phyloP scores from a whole-genome alignment of 208 protist genomes.

The Crithidia acanthocephali region DNA sequence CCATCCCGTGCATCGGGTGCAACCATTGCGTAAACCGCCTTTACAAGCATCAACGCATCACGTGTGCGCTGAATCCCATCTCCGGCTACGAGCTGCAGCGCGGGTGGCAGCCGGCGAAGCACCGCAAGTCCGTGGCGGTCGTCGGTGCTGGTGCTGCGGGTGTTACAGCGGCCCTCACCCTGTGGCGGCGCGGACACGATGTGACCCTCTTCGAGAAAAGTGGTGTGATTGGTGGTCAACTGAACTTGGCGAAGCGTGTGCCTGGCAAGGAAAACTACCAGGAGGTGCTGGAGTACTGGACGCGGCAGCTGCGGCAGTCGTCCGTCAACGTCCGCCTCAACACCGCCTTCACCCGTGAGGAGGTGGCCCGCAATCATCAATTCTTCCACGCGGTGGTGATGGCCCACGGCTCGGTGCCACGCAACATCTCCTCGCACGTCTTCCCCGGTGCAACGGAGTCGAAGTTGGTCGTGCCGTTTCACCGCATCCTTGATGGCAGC shows the following conservation, averaged over 20 bases:
- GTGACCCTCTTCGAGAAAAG: constrained; percentile 91
- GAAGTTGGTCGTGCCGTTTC: constrained; percentile 71
- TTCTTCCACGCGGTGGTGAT: constrained; percentile 88
- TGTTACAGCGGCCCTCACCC: constrained; percentile 87
- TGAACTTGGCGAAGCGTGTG: constrained; percentile 94
- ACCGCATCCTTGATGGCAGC: constrained; percentile 80
- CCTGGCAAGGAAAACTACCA: constrained; percentile 95
- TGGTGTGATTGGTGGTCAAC: constrained; percentile 88
- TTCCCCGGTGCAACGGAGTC: constrained; percentile 73
- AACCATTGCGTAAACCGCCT: constrained; percentile 95
- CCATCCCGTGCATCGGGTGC: constrained; percentile 95
- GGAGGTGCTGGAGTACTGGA: constrained; percentile 92
- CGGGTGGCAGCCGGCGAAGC: constrained; percentile 50
- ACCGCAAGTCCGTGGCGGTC: constrained; percentile 85
- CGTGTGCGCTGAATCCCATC: constrained; percentile 93
- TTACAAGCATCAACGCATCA: constrained; percentile 88
- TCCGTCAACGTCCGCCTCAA: constrained; percentile 80
- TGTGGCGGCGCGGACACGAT: constrained; percentile 91
- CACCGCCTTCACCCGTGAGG: constrained; percentile 79
- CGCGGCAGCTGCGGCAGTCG: constrained; percentile 73
- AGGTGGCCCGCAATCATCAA: constrained; percentile 80
- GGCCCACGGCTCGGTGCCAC: constrained; percentile 68
- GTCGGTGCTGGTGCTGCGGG: constrained; percentile 93
- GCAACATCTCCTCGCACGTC: constrained; percentile 64
- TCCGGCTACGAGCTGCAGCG: constrained; percentile 90